phyloP scores from a whole-genome alignment of 1,139 yeast genomes.

The Blastobotrys elegans region DNA sequence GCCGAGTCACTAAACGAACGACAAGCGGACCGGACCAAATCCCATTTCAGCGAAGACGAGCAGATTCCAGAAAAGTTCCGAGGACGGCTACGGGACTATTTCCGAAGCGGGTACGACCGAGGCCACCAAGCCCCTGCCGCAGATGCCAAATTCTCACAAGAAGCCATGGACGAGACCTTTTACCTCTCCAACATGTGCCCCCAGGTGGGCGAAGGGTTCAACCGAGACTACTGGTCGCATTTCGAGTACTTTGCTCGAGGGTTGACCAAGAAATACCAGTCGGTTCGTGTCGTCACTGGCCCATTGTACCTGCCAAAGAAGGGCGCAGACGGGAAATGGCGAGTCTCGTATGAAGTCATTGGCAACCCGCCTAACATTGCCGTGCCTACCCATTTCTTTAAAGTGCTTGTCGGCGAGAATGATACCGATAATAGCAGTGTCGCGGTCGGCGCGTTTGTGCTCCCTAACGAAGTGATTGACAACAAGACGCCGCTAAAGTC shows the following conservation, averaged over 20 bases:
- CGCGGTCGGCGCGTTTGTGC: conserved; percentile 85
- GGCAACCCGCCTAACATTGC: conserved; percentile 97
- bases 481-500: conserved; percentile 64
- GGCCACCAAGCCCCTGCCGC: conserved; percentile 99
- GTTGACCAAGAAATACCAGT: conserved; percentile 59
- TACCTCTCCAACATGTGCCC: conserved; percentile 88
- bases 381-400: conserved; percentile 96
- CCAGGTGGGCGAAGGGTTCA: conserved; percentile 96
- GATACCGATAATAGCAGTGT: conserved; percentile 33
- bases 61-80: conserved; percentile 72
- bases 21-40: conserved; percentile 65
- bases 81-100: conserved; percentile 73
- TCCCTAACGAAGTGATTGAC: conserved; percentile 76
- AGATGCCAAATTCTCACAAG: conserved; percentile 82
- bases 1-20: conserved; percentile 53
- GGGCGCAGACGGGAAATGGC: conserved; percentile 70
- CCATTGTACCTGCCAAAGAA: conserved; percentile 83
- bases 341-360: conserved; percentile 84
- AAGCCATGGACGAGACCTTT: conserved; percentile 94
- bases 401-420: conserved; percentile 76
- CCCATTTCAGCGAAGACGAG: conserved; percentile 85
- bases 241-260: conserved; percentile 84
- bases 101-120: conserved; percentile 92
- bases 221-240: conserved; percentile 97
- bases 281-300: conserved; percentile 87